These are phyloP conservation scores for Aspergillus thermomutatus DNA, from an alignment of 2,329 filamentous ascomycete species.

Conservation along the genomic window DNA sequence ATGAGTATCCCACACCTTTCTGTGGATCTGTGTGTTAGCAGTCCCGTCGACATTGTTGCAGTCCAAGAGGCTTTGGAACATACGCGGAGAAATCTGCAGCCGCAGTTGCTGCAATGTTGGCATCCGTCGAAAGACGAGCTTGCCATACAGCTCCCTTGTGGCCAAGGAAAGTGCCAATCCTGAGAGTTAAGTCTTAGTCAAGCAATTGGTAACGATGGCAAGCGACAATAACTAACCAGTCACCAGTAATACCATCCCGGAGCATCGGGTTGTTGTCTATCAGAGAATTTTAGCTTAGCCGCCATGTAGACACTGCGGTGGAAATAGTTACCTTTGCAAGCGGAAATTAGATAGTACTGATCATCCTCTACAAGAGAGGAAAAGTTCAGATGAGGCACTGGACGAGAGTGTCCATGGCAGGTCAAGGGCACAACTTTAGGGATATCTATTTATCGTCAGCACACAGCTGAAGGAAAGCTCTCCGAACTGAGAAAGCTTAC, in stretches of 20 bases:
- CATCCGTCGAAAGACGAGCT: slow-evolving; percentile 83
- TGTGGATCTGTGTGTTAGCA: slow-evolving; percentile 42
- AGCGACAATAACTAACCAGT: slow-evolving; percentile 61
- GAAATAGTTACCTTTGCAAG: slow-evolving; percentile 69
- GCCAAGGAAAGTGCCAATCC: slow-evolving; percentile 95
- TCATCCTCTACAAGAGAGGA: slow-evolving; percentile 79
- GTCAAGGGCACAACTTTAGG: slow-evolving; percentile 76
- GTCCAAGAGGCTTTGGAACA: slow-evolving; percentile 29
- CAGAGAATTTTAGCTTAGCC: slow-evolving; percentile 5
- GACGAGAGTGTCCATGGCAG: slow-evolving; percentile 90
- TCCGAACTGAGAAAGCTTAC: slow-evolving; percentile 8
- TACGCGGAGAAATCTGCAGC: slow-evolving; percentile 95
- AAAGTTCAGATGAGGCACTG: slow-evolving; percentile 87
- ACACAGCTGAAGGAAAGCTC: neutral
- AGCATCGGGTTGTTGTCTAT: slow-evolving; percentile 97
- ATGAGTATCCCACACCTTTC: slow-evolving; percentile 96
- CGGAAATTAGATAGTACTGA: slow-evolving; percentile 87
- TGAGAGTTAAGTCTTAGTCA: slow-evolving; percentile 24
- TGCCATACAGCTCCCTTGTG: slow-evolving; percentile 99
- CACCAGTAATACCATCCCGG: slow-evolving; percentile 89
- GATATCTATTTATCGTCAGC: slow-evolving; percentile 31
- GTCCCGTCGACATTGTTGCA: neutral
- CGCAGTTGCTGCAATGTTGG: slow-evolving; percentile 82
- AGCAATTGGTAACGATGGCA: neutral
- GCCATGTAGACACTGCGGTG: neutral